Evolutionary conservation across 352 stramenopile species (phyloP), one percentile per base, ranked within the genome.

Genomic region (Pythium volutum): DNA sequence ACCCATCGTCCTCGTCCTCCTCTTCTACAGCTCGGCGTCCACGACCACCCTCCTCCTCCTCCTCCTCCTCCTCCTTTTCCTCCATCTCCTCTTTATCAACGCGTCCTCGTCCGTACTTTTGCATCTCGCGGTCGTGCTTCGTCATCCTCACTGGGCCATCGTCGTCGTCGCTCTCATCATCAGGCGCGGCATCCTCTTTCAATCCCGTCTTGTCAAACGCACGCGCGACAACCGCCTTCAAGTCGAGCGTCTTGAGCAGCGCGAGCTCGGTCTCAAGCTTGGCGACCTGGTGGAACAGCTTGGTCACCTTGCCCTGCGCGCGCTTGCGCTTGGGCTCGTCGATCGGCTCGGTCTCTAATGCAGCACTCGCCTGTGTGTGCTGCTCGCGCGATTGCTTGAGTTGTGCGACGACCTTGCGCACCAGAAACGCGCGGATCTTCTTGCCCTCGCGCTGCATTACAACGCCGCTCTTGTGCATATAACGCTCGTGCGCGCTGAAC

Each of bases 381-480:
- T 83, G 77, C 36, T 73, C 57, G 15, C 75, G 65, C 26, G 75
- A 55, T 67, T 89, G 75, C 70, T 92, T 92, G 59, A 92, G 74
- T 59, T 90, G 77, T 66, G 88, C 75, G 63, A 92, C 71, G 12
- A 58, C 66, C 66, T 89, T 89, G 55, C 76, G 81, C 64, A 84
- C 69, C 27, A 84, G 55, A 53, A 92, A 90, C 22, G 71, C 62
- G 58, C 76, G 74, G 38, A 90, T 75, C 60, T 90, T 90, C 71
- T 92, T 92, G 33, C 73, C 71, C 60, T 92, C 83, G 36, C 83
- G 80, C 69, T 88, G 80, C 69, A 92, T 68, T 50, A 89, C 55
- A 55, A 73, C 70, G 47, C 66, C 71, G 62, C 78, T 88, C 73
- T 92, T 88, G 73, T 92, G 82, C 61, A 77, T 70, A 45, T 89